Percentiles rank a stretch among this genome's conserved stretches.
Conservation (phyloP, 1,284 basidiomycete species). For the Rhodotorula sp. region DNA sequence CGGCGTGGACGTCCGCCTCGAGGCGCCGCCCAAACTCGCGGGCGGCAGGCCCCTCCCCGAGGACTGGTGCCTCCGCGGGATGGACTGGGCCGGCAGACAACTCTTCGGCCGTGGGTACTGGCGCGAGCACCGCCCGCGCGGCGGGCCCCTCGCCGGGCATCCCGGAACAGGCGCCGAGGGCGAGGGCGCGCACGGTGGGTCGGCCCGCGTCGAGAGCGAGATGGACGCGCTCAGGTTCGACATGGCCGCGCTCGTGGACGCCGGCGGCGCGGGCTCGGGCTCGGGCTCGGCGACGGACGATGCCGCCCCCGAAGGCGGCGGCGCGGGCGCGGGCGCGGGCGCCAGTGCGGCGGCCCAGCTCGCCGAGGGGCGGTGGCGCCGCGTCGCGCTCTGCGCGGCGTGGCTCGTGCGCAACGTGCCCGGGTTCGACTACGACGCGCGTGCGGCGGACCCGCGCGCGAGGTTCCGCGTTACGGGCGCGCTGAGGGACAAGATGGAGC, state of each 20-base stretch:
- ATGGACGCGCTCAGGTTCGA: conserved; percentile 72
- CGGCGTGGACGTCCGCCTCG: conserved; percentile 61
- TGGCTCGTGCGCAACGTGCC: conserved; percentile 70
- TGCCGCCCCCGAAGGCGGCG: conserved; percentile 59
- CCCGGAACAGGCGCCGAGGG: conserved; percentile 1
- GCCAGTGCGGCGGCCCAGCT: conserved; percentile 57
- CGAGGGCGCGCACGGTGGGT: conserved; percentile 14
- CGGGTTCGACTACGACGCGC: conserved; percentile 67
- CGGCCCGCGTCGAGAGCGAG: conserved; percentile 60
- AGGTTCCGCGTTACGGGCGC: conserved; percentile 61
- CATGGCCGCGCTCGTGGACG: conserved; percentile 51
- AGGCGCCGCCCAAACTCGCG: conserved; percentile 54
- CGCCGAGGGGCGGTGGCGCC: conserved; percentile 64
- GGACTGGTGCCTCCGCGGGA: conserved; percentile 92
- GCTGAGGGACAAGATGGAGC: conserved; percentile 68
- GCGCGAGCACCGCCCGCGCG: conserved; percentile 49
- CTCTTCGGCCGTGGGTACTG: conserved; percentile 91
- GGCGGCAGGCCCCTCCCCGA: conserved; percentile 72
- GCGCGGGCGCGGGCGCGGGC: conserved; percentile 49
- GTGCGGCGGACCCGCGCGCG: neutral
- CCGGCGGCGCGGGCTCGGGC: neutral
- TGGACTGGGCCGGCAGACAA: conserved; percentile 88
- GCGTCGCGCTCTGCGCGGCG: conserved; percentile 71
- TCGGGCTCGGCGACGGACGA: conserved; percentile 47
- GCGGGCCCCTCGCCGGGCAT: neutral